These are phyloP conservation scores for Fraxinus velutina DNA, from an alignment of 305 asterid species.

Conservation along the genomic window DNA sequence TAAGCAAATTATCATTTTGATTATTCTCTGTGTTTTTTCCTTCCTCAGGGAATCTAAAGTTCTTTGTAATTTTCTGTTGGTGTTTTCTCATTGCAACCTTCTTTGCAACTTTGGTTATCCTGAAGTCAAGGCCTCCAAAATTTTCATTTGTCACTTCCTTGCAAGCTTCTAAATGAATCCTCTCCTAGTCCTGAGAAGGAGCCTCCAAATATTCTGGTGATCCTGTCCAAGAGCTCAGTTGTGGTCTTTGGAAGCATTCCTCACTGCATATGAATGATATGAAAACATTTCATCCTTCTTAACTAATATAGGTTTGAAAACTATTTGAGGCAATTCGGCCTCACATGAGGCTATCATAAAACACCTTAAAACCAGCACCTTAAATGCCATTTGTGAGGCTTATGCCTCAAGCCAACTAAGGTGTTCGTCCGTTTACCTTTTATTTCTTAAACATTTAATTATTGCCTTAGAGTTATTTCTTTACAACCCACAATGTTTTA, in stretches of 20 bases:
- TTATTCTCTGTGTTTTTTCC: not conserved
- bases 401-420: not conserved
- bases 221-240: not conserved
- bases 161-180: not conserved
- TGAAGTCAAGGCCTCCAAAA: not conserved
- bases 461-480: not conserved
- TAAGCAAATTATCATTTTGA: not conserved
- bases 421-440: not conserved
- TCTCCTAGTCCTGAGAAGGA: not conserved
- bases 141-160: not conserved
- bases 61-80: not conserved
- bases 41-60: not conserved
- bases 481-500: not conserved
- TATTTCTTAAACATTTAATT: no score
- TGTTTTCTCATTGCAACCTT: not conserved
- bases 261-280: not conserved
- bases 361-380: not conserved
- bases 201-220: not conserved
- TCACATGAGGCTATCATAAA: not conserved
- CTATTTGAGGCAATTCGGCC: not conserved
- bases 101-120: not conserved
- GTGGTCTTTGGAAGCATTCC: not conserved
- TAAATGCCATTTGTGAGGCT: not conserved
- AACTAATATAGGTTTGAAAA: no score
- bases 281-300: not conserved